Conservation (phyloP, 1,284 basidiomycete genomes). For the Trichosporon coremiiforme region DNA sequence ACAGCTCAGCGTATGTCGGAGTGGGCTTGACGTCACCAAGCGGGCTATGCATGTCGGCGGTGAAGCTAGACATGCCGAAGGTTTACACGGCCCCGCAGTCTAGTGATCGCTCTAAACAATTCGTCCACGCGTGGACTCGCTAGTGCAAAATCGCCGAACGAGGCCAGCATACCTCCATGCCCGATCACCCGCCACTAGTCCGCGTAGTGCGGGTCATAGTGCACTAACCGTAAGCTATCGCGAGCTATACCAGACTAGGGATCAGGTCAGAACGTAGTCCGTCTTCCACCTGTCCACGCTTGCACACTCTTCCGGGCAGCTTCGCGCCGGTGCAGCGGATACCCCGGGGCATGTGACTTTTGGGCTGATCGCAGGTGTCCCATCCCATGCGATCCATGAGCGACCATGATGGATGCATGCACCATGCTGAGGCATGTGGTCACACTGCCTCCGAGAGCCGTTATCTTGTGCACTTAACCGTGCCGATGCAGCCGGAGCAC, state of each 20-base stretch:
- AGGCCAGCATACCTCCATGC: background rate
- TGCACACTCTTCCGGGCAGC: background rate
- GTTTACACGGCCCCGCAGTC: background rate
- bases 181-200: constrained; percentile 1
- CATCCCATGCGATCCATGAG: background rate
- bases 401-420: background rate
- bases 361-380: background rate
- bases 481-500: background rate
- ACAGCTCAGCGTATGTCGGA: background rate
- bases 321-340: background rate
- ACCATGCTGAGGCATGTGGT: background rate
- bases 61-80: background rate
- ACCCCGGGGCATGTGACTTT: background rate
- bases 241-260: background rate
- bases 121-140: background rate
- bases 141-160: background rate
- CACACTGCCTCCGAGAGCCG: background rate
- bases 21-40: background rate
- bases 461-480: background rate
- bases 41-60: background rate
- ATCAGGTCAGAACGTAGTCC: background rate
- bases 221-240: background rate
- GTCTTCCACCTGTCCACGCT: background rate
- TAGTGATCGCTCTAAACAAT: background rate
- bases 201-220: background rate